Evolutionary conservation across 2,329 filamentous ascomycete genomes (phyloP), one percentile per base, ranked within the genome.

Genomic region (Hirsutella minnesotensis): DNA sequence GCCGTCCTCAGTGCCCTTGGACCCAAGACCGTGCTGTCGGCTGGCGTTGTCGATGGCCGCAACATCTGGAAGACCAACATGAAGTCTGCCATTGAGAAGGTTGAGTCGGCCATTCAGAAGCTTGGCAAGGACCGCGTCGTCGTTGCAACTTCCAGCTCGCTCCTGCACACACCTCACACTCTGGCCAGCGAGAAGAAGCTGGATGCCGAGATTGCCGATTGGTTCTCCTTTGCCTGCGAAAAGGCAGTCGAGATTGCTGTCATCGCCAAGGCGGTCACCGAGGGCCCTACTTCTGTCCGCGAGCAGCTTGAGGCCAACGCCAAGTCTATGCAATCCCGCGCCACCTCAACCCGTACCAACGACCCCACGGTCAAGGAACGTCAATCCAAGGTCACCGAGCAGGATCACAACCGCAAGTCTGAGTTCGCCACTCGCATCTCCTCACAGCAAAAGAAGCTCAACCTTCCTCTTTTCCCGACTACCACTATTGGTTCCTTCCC

Each of bases 21-120:
- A 64, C 69, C 86, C 64, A 87, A 88, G 66, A 94, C 95, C 64
- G 69, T 88, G 55, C 82, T 98, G 53, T 98, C 92, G 53, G 84
- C 81, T 52, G 92, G 92, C 86, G 85, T 98, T 56, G 92, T 98
- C 54, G 89, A 98, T 59, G 92, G 92, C 59, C 88, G 92, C 61
- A 98, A 98, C 79, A 96, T 98, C 77, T 98, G 92, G 92, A 98
- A 98, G 86, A 95, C 88, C 71, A 94, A 96, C 82, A 84, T 95
- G 73, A 85, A 94, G 79, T 80, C 79, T 58, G 88, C 92, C 60
- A 94, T 98, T 52, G 89, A 92, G 75, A 79, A 73, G 51, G 83
- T 92, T 48, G 87, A 96, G 79, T 73, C 79, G 47, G 92, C 90
- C 51, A 73, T 96, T 58, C 86, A 95, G 75, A 78, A 94, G 75